Conservation (phyloP, 2,329 filamentous ascomycete genomes). For the Leptosphaerulina australis region DNA sequence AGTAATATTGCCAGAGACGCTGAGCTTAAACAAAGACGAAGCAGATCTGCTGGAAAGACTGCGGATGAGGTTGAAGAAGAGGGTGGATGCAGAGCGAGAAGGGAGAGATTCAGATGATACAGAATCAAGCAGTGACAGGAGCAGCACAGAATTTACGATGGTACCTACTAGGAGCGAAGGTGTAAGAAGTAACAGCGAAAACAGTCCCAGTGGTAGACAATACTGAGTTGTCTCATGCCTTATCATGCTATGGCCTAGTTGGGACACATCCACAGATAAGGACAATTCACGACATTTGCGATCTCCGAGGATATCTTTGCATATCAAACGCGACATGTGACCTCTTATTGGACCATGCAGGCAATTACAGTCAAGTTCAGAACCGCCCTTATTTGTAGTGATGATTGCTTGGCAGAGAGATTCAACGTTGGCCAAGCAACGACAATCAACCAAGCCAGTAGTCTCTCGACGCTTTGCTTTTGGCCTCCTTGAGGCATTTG, state of each 20-base stretch:
- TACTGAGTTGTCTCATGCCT: neutral
- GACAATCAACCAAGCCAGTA: too few species aligned
- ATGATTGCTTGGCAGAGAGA: too few species aligned
- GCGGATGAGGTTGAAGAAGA: slow-evolving; percentile 38
- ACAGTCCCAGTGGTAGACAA: slow-evolving; percentile 3
- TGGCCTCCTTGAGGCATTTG: too few species aligned
- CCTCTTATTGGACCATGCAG: neutral
- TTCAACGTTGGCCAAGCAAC: too few species aligned
- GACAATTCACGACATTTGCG: slow-evolving; percentile 4
- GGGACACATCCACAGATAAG: slow-evolving; percentile 16
- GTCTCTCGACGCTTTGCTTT: too few species aligned
- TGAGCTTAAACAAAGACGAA: slow-evolving; percentile 47
- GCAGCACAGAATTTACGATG: slow-evolving; percentile 30
- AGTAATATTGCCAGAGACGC: slow-evolving; percentile 44
- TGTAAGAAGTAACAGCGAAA: slow-evolving; percentile 17
- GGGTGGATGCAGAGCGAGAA: slow-evolving; percentile 13
- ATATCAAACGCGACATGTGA: neutral
- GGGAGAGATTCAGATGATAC: slow-evolving; percentile 16
- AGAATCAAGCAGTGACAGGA: slow-evolving; percentile 21
- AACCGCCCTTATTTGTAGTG: too few species aligned
- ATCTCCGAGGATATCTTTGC: slow-evolving; percentile 8
- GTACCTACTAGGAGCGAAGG: slow-evolving; percentile 25
- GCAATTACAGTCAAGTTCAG: neutral
- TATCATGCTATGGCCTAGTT: slow-evolving; percentile 3
- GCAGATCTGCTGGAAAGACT: slow-evolving; percentile 45